Evolutionary conservation across 768 basidiomycete genomes (phyloP).

Genomic region (Boletus insuetus): DNA sequence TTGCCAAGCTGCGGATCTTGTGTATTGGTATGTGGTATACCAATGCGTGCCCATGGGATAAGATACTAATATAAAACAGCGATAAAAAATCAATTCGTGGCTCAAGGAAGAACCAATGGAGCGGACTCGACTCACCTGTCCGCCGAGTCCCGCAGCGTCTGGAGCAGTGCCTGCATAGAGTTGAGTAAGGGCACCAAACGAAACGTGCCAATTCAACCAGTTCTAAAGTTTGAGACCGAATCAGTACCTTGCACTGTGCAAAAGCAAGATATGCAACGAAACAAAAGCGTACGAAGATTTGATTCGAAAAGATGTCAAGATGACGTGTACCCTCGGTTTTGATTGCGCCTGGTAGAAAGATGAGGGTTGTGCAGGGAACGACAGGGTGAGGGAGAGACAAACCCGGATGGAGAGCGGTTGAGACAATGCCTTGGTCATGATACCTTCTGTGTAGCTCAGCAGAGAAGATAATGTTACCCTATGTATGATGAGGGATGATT

Average conservation of each 20-base stretch:
- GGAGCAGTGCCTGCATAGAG: constrained; percentile 9
- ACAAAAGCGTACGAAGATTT: neutral
- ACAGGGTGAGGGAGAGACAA: no score
- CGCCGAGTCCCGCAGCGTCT: constrained; percentile 1
- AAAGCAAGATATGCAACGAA: neutral
- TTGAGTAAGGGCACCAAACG: constrained; percentile 5
- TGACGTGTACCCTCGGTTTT: constrained; percentile 1
- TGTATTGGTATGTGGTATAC: neutral
- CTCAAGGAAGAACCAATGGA: neutral
- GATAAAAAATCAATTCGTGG: neutral
- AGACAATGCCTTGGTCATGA: constrained; percentile 42
- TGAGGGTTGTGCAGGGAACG: no score
- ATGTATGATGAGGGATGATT: neutral
- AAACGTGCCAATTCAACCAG: neutral
- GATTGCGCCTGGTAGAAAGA: neutral
- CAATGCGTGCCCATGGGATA: constrained; percentile 4
- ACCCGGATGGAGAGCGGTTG: constrained; percentile 34
- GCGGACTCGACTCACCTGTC: neutral
- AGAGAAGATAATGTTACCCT: constrained; percentile 37
- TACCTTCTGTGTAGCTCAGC: no score
- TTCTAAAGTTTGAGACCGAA: neutral
- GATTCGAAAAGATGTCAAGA: neutral
- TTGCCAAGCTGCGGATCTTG: constrained; percentile 8
- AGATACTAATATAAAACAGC: neutral
- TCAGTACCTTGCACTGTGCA: no score